Conservation (phyloP, 2,329 filamentous ascomycete genomes). For the Monosporascus sp. region DNA sequence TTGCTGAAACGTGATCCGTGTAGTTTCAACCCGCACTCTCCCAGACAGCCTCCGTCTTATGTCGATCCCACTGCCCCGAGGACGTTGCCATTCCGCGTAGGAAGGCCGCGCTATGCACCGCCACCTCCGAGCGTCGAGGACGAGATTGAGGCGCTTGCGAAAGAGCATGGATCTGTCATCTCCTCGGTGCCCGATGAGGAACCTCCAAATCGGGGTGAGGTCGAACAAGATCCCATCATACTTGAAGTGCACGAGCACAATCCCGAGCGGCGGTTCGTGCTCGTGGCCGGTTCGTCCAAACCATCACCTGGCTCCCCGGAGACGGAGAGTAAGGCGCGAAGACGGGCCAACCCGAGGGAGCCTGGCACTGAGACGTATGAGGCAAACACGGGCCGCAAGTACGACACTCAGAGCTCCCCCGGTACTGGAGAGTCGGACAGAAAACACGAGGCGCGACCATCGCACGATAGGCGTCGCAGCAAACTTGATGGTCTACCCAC, state of each 20-base stretch:
- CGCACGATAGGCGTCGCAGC: slow-evolving; percentile 20
- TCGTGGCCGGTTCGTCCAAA: slow-evolving; percentile 40
- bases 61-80: slow-evolving; percentile 17
- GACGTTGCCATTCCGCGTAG: slow-evolving; percentile 14
- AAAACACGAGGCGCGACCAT: slow-evolving; percentile 14
- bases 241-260: slow-evolving; percentile 57
- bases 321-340: slow-evolving; percentile 12
- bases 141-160: slow-evolving; percentile 56
- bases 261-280: slow-evolving; percentile 61
- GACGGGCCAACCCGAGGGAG: slow-evolving; percentile 13
- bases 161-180: slow-evolving; percentile 47
- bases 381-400: slow-evolving; percentile 40
- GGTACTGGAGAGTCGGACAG: slow-evolving; percentile 20
- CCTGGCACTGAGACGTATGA: slow-evolving; percentile 26
- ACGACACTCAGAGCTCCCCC: slow-evolving; percentile 23
- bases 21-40: slow-evolving; percentile 11
- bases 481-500: slow-evolving; percentile 24
- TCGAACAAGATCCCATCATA: slow-evolving; percentile 66
- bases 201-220: slow-evolving; percentile 54
- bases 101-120: slow-evolving; percentile 38
- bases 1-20: slow-evolving; percentile 13
- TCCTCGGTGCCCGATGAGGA: slow-evolving; percentile 44
- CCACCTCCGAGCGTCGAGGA: slow-evolving; percentile 67
- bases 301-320: slow-evolving; percentile 17
- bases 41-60: slow-evolving; percentile 15